Percentiles rank a stretch among this genome's conserved stretches.
Evolutionary conservation across 805 yeast species (phyloP).

Genomic region (Maudiozyma barnettii): DNA sequence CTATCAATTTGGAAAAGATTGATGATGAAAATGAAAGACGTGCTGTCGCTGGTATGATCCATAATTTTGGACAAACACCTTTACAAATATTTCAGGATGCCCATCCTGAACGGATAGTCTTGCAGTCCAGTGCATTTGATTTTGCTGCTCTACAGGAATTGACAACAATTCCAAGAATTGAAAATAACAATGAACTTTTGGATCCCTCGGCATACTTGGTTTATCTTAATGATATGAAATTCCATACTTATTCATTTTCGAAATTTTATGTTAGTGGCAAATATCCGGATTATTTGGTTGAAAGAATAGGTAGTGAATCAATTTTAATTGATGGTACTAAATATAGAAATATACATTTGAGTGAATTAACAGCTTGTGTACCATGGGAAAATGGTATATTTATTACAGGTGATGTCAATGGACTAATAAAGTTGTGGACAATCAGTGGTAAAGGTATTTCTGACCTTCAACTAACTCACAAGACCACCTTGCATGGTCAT

Average conservation of each 20-base stretch:
- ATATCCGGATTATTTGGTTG: not conserved
- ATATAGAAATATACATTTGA: constrained; percentile 28
- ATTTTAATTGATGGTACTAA: constrained; percentile 3
- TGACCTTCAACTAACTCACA: not conserved
- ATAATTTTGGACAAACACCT: constrained; percentile 91
- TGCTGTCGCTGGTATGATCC: constrained; percentile 76
- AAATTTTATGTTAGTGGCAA: not conserved
- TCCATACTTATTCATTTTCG: not conserved
- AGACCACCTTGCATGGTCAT: constrained; percentile 48
- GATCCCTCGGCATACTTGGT: not conserved
- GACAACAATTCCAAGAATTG: not conserved
- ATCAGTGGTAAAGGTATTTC: constrained; percentile 7
- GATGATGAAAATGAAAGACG: constrained; percentile 63
- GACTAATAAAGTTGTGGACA: constrained; percentile 52
- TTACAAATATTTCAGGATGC: constrained; percentile 57
- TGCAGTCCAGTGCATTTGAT: not conserved
- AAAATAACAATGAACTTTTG: not conserved
- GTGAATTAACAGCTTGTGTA: constrained; percentile 22
- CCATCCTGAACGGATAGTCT: constrained; percentile 37
- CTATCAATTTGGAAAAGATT: constrained; percentile 64
- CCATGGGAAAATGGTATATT: constrained; percentile 20
- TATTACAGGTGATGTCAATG: constrained; percentile 40
- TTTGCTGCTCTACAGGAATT: not conserved
- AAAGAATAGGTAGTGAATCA: not conserved
- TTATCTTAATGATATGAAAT: constrained; percentile 6